Evolutionary conservation across 345 rosid genomes (phyloP).

Genomic region (Zanthoxylum bungeanum): DNA sequence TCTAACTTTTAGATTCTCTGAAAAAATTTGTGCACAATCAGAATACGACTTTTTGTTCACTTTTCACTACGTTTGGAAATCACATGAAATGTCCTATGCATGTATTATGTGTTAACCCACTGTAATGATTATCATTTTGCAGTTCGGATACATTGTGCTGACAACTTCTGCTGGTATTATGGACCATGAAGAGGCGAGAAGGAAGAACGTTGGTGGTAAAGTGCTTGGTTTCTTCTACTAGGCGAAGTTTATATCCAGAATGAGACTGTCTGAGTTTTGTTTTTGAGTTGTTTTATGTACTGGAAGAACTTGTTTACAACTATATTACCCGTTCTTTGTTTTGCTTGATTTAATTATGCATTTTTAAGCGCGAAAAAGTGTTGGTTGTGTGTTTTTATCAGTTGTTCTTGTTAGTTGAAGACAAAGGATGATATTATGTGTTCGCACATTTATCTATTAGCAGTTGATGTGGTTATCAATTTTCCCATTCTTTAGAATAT

Average conservation of each 20-base stretch:
- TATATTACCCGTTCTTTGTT: neutral
- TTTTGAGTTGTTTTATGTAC: conserved; percentile 8
- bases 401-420: neutral
- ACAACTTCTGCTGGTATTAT: conserved; percentile 53
- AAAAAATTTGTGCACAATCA: neutral
- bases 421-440: neutral
- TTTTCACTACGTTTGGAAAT: neutral
- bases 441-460: neutral
- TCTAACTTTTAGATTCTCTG: too few species aligned
- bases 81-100: too few species aligned
- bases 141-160: conserved; percentile 51
- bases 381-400: too few species aligned
- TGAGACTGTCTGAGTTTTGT: conserved; percentile 8
- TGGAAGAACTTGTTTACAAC: conserved; percentile 7
- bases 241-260: neutral
- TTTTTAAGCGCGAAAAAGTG: conserved; percentile 5
- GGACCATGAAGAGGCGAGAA: conserved; percentile 57
- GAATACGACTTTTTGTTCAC: neutral
- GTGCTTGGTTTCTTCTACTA: conserved; percentile 51
- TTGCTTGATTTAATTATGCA: conserved; percentile 12
- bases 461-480: neutral
- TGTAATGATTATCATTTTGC: conserved; percentile 1
- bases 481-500: too few species aligned
- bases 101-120: too few species aligned
- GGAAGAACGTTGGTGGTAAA: conserved; percentile 54